Conservation (phyloP, 129 eudicot species). For the Artemisia tridentata region DNA sequence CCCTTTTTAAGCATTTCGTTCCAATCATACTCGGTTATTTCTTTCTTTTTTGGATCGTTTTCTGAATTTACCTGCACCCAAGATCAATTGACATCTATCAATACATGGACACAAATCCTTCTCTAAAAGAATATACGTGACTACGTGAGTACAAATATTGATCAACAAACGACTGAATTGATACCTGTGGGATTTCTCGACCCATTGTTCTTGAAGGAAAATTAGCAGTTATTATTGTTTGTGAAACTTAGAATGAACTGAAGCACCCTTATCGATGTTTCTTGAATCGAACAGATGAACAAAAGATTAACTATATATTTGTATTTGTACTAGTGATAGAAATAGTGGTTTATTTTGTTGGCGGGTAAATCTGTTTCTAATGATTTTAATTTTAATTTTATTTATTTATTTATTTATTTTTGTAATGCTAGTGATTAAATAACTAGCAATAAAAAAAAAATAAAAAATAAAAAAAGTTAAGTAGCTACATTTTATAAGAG, state of each 20-base stretch:
- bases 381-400: too few relatives aligned
- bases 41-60: background rate
- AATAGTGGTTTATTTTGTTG: background rate
- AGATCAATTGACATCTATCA: background rate
- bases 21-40: background rate
- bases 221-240: background rate
- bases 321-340: background rate
- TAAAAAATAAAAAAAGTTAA: too few relatives aligned
- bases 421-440: too few relatives aligned
- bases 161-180: background rate
- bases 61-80: background rate
- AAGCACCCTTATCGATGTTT: background rate
- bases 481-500: too few relatives aligned
- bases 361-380: conserved; percentile 2
- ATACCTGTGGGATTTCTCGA: background rate
- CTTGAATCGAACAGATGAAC: background rate
- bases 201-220: background rate
- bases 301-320: background rate
- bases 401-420: too few relatives aligned
- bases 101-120: too few relatives aligned
- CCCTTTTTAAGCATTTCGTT: conserved; percentile 6
- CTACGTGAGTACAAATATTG: too few relatives aligned
- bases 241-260: background rate
- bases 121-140: too few relatives aligned
- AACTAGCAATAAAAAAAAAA: too few relatives aligned